These are phyloP conservation scores for Euphrasia confusa DNA, from an alignment of 257 asterid genomes.

Conservation along the genomic window DNA sequence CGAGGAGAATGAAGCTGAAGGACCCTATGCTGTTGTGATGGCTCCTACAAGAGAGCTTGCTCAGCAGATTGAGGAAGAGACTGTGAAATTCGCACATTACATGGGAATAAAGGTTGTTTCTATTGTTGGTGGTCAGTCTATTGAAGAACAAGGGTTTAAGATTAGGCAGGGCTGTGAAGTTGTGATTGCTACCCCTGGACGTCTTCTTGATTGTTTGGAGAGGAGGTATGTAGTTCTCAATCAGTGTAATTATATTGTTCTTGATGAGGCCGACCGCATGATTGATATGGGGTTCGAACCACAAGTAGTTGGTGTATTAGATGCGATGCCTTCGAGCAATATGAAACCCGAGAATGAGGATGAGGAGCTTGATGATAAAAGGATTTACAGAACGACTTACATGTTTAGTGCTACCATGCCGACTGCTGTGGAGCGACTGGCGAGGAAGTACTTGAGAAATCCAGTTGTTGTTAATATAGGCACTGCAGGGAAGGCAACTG, in stretches of 20 bases:
- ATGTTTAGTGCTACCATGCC: constrained; percentile 12
- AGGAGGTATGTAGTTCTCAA: constrained; percentile 6
- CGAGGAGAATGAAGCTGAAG: constrained; percentile 7
- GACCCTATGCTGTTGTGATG: constrained; percentile 6
- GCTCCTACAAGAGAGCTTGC: constrained; percentile 6
- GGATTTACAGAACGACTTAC: constrained; percentile 2
- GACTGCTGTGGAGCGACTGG: constrained; percentile 1
- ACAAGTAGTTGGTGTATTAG: constrained; percentile 5
- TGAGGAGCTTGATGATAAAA: neutral
- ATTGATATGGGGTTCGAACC: constrained; percentile 8
- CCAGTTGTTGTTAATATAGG: constrained; percentile 1
- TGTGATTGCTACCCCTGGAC: constrained; percentile 7
- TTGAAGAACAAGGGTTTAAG: constrained; percentile 9
- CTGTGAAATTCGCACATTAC: neutral
- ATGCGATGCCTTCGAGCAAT: constrained; percentile 6
- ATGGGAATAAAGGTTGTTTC: constrained; percentile 7
- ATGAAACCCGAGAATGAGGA: constrained; percentile 4
- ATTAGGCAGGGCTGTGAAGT: constrained; percentile 10
- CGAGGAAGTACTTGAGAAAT: constrained; percentile 4
- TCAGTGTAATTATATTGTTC: constrained; percentile 3
- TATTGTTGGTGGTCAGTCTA: constrained; percentile 7
- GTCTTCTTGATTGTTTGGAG: constrained; percentile 7
- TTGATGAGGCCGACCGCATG: constrained; percentile 5
- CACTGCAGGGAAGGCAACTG: constrained; percentile 12
- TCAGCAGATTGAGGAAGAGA: constrained; percentile 10